Percentiles rank a stretch among this genome's conserved stretches.
phyloP scores from a whole-genome alignment of 2,329 filamentous ascomycete species.

The Chrysosporium queenslandicum region DNA sequence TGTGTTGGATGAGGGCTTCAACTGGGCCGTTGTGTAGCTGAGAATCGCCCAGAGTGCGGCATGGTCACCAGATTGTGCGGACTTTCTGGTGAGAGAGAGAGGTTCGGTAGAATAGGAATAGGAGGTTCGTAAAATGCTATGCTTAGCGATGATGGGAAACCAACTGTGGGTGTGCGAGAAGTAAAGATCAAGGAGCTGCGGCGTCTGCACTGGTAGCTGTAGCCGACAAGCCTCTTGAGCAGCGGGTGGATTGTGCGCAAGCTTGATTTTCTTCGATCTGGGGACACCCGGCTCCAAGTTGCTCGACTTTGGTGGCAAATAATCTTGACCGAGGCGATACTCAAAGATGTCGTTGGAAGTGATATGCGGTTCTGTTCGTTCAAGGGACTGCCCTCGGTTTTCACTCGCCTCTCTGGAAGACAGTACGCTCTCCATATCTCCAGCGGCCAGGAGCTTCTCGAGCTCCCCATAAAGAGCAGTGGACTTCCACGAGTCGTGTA shows the following conservation, averaged over 20 bases:
- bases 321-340: slow-evolving; percentile 3
- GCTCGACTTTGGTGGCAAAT: neutral
- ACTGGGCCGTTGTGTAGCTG: slow-evolving; percentile 34
- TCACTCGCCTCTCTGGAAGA: slow-evolving; percentile 27
- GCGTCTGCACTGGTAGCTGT: slow-evolving; percentile 42
- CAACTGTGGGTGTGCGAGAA: slow-evolving; percentile 50
- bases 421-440: slow-evolving; percentile 21
- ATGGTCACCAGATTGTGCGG: slow-evolving; percentile 33
- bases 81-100: slow-evolving; percentile 22
- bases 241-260: neutral
- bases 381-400: slow-evolving; percentile 7
- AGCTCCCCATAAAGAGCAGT: slow-evolving; percentile 32
- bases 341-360: neutral
- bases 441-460: slow-evolving; percentile 34
- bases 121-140: slow-evolving; percentile 46
- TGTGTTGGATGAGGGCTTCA: slow-evolving; percentile 13
- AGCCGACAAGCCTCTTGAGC: slow-evolving; percentile 13
- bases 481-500: slow-evolving; percentile 39
- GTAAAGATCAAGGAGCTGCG: slow-evolving; percentile 47
- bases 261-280: slow-evolving; percentile 2
- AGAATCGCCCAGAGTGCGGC: slow-evolving; percentile 38
- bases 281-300: neutral
- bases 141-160: slow-evolving; percentile 51
- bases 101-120: slow-evolving; percentile 45
- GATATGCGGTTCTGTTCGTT: neutral